phyloP scores from a whole-genome alignment of 2,329 filamentous ascomycete species.

The Aspergillus thermomutatus region DNA sequence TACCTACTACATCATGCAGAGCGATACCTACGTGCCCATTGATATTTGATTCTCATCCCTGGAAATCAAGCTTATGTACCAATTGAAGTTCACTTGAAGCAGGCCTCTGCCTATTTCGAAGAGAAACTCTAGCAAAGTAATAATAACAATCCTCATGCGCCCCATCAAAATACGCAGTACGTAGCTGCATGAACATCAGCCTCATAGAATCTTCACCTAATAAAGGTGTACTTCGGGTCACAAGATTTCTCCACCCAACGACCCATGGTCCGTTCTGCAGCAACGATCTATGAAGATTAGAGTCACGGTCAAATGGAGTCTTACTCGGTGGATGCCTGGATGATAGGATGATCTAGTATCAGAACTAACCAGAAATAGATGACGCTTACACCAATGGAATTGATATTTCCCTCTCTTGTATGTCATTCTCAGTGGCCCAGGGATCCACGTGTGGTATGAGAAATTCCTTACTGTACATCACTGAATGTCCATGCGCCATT shows the following conservation, averaged over 20 bases:
- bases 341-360: neutral
- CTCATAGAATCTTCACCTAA: no score
- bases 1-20: no score
- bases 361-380: neutral
- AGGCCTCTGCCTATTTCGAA: neutral
- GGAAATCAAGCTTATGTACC: neutral
- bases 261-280: neutral
- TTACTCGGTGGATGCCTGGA: neutral
- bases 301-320: neutral
- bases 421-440: neutral
- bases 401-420: neutral
- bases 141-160: neutral
- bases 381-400: neutral
- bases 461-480: no score
- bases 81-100: neutral
- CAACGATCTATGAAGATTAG: no score
- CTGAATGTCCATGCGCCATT: no score
- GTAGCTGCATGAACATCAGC: neutral
- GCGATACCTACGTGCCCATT: no score
- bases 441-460: neutral
- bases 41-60: neutral
- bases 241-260: neutral
- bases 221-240: neutral
- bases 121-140: no score
- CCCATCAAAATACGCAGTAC: neutral